phyloP scores from a whole-genome alignment of 371 early-diverging fungal species.

The Apophysomyces trapeziformis region DNA sequence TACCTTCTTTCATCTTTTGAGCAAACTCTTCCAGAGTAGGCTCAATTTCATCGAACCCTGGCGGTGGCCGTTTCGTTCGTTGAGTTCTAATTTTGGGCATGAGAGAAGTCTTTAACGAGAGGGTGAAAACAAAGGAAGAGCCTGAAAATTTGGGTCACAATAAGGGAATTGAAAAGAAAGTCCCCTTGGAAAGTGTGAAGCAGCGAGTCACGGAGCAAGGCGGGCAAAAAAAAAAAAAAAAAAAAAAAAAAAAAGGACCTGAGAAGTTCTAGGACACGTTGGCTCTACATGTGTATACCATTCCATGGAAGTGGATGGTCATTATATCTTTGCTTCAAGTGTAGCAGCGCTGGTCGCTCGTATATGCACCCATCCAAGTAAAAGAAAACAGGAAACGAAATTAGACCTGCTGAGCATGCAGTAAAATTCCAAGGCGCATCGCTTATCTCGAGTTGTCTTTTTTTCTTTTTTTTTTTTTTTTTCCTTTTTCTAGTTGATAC shows the following conservation, averaged over 20 bases:
- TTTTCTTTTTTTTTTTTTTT: background rate
- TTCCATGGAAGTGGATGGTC: conserved; percentile 27
- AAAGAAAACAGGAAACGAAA: background rate
- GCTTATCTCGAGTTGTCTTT: too few species aligned
- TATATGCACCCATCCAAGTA: conserved; percentile 66
- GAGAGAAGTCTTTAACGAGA: background rate
- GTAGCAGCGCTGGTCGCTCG: conserved; percentile 64
- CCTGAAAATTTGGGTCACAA: too few species aligned
- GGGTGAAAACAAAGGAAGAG: too few species aligned
- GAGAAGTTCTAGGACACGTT: background rate
- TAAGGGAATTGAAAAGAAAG: too few species aligned
- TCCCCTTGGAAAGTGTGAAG: too few species aligned
- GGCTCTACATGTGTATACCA: background rate
- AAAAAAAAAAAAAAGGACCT: background rate
- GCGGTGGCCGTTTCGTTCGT: conserved; percentile 87
- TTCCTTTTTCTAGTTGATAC: background rate
- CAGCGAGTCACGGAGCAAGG: background rate
- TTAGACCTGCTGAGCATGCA: too few species aligned
- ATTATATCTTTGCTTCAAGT: conserved; percentile 61
- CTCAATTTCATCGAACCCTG: conserved; percentile 96
- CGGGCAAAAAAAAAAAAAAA: background rate
- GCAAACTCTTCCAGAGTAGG: conserved; percentile 92
- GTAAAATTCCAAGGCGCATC: too few species aligned
- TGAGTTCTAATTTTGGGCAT: conserved; percentile 84
- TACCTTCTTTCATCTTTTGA: conserved; percentile 96